Conservation (phyloP, 148 eudicot genomes). For the Amaranthus cruentus region DNA sequence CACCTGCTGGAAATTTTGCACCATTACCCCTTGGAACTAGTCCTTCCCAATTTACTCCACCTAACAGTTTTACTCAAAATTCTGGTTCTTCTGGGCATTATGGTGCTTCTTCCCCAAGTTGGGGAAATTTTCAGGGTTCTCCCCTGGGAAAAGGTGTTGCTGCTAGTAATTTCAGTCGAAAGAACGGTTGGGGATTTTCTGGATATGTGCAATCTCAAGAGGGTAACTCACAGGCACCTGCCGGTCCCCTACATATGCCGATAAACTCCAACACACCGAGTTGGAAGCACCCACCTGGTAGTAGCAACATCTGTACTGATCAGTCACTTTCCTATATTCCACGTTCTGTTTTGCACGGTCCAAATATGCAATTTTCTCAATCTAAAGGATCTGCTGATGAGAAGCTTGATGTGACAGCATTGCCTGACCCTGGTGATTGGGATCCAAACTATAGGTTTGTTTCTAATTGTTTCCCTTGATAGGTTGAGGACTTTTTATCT, state of each 20-base stretch:
- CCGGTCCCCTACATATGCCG: constrained; percentile 49
- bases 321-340: constrained; percentile 35
- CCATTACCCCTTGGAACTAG: constrained; percentile 92
- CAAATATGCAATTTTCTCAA: constrained; percentile 33
- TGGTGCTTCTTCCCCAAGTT: constrained; percentile 74
- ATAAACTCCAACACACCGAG: constrained; percentile 38
- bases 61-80: constrained; percentile 48
- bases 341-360: constrained; percentile 33
- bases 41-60: constrained; percentile 98
- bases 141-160: constrained; percentile 75
- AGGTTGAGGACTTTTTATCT: not conserved
- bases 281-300: constrained; percentile 58
- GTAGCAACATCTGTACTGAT: constrained; percentile 30
- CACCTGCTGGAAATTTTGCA: constrained; percentile 67
- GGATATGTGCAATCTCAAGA: constrained; percentile 57
- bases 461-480: constrained; percentile 6
- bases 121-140: constrained; percentile 76
- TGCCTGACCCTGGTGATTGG: constrained; percentile 97
- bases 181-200: constrained; percentile 60
- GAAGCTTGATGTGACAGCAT: constrained; percentile 43
- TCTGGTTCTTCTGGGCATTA: constrained; percentile 83
- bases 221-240: constrained; percentile 39
- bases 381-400: constrained; percentile 37
- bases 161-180: constrained; percentile 58
- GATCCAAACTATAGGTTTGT: constrained; percentile 97